These are phyloP conservation scores for Beauveria scarabaeidicola DNA, from an alignment of 2,329 filamentous ascomycete genomes.

Conservation along the genomic window DNA sequence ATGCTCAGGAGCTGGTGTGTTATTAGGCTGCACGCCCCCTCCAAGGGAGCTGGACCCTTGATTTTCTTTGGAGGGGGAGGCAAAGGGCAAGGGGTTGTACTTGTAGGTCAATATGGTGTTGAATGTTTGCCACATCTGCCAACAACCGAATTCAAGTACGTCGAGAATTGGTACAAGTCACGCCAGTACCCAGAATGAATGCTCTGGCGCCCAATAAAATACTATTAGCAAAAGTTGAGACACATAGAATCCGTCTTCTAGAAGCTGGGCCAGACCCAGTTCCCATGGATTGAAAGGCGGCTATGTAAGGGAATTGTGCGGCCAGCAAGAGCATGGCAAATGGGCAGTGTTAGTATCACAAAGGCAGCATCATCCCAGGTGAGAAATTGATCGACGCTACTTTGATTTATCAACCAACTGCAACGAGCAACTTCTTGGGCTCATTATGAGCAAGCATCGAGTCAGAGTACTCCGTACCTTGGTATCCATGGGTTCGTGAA, in stretches of 20 bases:
- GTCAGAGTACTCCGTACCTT: background rate
- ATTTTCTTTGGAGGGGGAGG: background rate
- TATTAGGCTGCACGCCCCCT: background rate
- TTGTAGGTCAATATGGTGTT: background rate
- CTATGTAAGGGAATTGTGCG: too few relatives aligned
- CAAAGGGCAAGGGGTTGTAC: background rate
- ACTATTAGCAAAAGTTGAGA: background rate
- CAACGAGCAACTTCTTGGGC: background rate
- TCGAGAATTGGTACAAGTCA: background rate
- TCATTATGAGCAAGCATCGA: background rate
- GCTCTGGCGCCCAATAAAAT: background rate
- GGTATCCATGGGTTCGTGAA: too few relatives aligned
- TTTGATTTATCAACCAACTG: background rate
- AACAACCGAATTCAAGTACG: background rate
- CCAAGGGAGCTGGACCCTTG: slow-evolving; percentile 1
- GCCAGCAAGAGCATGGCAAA: too few relatives aligned
- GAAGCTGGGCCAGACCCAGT: too few relatives aligned
- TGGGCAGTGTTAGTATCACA: too few relatives aligned
- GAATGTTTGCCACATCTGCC: slow-evolving; percentile 1
- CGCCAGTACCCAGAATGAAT: background rate
- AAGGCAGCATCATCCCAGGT: too few relatives aligned
- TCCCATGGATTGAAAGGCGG: background rate
- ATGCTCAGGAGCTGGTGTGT: background rate
- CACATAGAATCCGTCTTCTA: background rate
- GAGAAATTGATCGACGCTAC: background rate